These are phyloP conservation scores for Dipodascus albidus DNA, from an alignment of 805 yeast species.

Conservation along the genomic window DNA sequence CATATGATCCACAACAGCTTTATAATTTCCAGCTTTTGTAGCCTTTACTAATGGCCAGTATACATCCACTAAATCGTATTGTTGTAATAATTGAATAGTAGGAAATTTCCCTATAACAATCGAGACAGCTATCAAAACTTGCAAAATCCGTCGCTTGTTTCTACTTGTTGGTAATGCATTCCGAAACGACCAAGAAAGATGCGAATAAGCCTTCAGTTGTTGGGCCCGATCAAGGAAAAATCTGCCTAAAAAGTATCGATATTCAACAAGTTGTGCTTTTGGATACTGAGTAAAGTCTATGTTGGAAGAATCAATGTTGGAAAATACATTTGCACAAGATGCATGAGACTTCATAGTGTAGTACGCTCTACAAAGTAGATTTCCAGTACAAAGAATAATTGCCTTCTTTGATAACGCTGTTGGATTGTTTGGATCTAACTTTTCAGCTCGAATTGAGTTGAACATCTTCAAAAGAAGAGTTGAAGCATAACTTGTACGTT, in stretches of 20 bases:
- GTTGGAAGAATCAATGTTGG: slow-evolving; percentile 44
- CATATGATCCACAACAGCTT: slow-evolving; percentile 25
- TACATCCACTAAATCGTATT: slow-evolving; percentile 22
- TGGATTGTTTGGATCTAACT: slow-evolving; percentile 19
- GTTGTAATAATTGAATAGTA: slow-evolving; percentile 19
- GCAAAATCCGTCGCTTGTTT: slow-evolving; percentile 33
- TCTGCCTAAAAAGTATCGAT: slow-evolving; percentile 43
- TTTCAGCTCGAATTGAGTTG: slow-evolving; percentile 45
- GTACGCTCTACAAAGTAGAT: slow-evolving; percentile 43
- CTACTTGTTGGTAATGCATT: slow-evolving; percentile 24
- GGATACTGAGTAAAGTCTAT: slow-evolving; percentile 32
- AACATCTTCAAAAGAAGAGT: slow-evolving; percentile 45
- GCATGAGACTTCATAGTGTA: slow-evolving; percentile 27
- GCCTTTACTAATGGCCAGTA: slow-evolving; percentile 30
- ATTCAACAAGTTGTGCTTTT: slow-evolving; percentile 39
- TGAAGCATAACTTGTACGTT: slow-evolving; percentile 34
- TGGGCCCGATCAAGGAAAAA: slow-evolving; percentile 44
- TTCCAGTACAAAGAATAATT: slow-evolving; percentile 43
- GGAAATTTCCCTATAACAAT: slow-evolving; percentile 47
- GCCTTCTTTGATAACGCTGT: slow-evolving; percentile 29
- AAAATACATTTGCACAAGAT: slow-evolving; percentile 35
- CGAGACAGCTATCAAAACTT: slow-evolving; percentile 40
- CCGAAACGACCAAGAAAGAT: slow-evolving; percentile 43
- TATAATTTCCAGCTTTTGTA: slow-evolving; percentile 34
- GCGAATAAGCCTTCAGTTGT: slow-evolving; percentile 39